Evolutionary conservation across 495 filamentous ascomycete species (phyloP), one percentile per base, ranked within the genome.

Genomic region (Pseudomonodictys pantanalensis): DNA sequence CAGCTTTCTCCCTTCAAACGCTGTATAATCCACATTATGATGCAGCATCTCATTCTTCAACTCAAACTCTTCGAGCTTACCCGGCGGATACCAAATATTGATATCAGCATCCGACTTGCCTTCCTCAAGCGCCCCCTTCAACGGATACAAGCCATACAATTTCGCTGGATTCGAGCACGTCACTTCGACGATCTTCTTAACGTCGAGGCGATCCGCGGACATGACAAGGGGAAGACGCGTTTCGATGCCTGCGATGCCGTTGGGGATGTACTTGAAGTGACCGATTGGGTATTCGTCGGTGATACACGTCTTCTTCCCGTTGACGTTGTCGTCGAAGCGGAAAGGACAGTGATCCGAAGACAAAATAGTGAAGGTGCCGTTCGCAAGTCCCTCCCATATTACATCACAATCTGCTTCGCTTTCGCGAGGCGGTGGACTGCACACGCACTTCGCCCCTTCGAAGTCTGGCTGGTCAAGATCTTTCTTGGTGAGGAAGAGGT

Each of bases 1-100:
- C 32, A 85, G 64, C 28, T 62, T 67, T 58, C 75, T 75, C 2
- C 81, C 82, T 69, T 86, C 84, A 59, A 77, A 87, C 1, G 81
- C 82, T 24, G 82, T 84, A 60, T 85, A 84, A 59, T 86, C 82
- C 2, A 79, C 76, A 60, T 79, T 74, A 55, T 85, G 82, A 62
- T 85, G 82, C 55, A 86, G 67, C 68, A 79, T 77, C 9, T 69
- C 68, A 44, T 86, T 81, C 30, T 52, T 79, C 25, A 84, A 47
- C 5, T 49, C 35, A 58, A 80, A 76, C 12, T 73, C 64, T 32
- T 73, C 60, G 56, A 77, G 66, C 50, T 52, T 71, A 1, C 68
- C 68, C 20, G 71, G 67, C n/a, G 77, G 75, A 68, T 82, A 79
- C 78, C 79, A 83, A 42, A 81, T 75, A 8, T 75, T 73, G 43